Evolutionary conservation across 2,329 filamentous ascomycete species (phyloP).

Genomic region (Sporothrix mexicana): DNA sequence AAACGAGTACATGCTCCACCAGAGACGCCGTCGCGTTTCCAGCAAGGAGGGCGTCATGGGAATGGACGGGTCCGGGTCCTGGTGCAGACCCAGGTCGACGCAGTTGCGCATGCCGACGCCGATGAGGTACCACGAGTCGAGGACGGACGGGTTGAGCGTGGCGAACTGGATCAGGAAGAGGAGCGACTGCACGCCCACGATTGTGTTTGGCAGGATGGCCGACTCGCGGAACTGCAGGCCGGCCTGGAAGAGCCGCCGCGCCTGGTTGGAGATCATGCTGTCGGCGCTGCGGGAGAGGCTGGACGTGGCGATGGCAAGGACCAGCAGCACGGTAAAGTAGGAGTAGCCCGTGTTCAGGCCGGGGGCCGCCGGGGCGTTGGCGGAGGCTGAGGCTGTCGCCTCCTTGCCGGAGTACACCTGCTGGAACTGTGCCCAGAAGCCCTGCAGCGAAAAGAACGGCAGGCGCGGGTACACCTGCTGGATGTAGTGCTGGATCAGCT

Average conservation of each 20-base stretch:
- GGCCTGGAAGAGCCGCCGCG: conserved; percentile 39
- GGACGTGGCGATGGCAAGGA: conserved; percentile 40
- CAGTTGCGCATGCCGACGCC: conserved; percentile 41
- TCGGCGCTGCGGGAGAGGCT: conserved; percentile 41
- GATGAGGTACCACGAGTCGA: conserved; percentile 41
- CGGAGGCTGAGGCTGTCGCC: not conserved
- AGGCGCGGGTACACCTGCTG: conserved; percentile 40
- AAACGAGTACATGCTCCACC: conserved; percentile 43
- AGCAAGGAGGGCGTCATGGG: conserved; percentile 39
- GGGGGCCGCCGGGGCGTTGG: not conserved
- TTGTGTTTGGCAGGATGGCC: conserved; percentile 39
- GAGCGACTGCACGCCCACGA: conserved; percentile 40
- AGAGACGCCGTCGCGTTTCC: conserved; percentile 40
- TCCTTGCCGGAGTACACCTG: conserved; percentile 36
- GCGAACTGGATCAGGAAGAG: conserved; percentile 41
- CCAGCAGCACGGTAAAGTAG: conserved; percentile 40
- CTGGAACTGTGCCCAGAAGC: conserved; percentile 41
- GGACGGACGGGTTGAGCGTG: conserved; percentile 40
- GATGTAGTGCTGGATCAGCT: conserved; percentile 40
- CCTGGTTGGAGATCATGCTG: conserved; percentile 39
- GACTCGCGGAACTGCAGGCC: conserved; percentile 40
- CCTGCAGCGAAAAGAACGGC: conserved; percentile 41
- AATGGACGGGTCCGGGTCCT: conserved; percentile 35
- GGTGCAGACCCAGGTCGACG: conserved; percentile 40
- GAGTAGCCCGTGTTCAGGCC: conserved; percentile 36